These are phyloP conservation scores for Tolypocladium guangdongense DNA, from an alignment of 2,329 filamentous ascomycete species.

Conservation along the genomic window DNA sequence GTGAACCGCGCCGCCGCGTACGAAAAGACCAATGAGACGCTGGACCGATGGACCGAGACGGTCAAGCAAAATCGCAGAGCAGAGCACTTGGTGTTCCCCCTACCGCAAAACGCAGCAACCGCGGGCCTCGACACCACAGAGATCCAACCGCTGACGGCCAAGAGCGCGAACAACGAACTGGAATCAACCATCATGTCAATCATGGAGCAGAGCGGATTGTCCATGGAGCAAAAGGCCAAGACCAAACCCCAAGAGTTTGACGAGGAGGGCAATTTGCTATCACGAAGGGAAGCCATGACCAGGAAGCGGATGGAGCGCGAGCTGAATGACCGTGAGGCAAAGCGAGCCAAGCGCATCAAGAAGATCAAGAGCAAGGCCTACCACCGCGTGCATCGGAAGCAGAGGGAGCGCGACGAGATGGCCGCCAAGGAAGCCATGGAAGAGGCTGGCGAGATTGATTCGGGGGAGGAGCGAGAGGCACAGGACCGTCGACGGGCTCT, in stretches of 20 bases:
- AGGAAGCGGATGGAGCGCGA: slow-evolving; percentile 74
- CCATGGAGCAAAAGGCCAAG: slow-evolving; percentile 33
- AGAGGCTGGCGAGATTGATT: slow-evolving; percentile 49
- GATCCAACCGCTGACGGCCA: slow-evolving; percentile 51
- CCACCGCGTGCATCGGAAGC: slow-evolving; percentile 80
- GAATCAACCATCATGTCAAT: slow-evolving; percentile 82
- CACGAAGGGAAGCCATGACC: slow-evolving; percentile 57
- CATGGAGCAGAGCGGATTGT: slow-evolving; percentile 77
- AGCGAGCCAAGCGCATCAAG: slow-evolving; percentile 84
- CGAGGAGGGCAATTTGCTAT: slow-evolving; percentile 61
- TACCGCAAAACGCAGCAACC: slow-evolving; percentile 58
- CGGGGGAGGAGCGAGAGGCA: slow-evolving; percentile 53
- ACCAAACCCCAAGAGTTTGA: slow-evolving; percentile 51
- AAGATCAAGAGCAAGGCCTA: slow-evolving; percentile 99
- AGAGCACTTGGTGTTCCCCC: slow-evolving; percentile 80
- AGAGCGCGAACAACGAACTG: slow-evolving; percentile 63
- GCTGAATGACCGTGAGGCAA: slow-evolving; percentile 77
- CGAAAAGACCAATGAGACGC: slow-evolving; percentile 80
- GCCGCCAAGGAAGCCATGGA: slow-evolving; percentile 40
- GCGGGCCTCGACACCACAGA: slow-evolving; percentile 50
- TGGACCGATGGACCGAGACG: slow-evolving; percentile 87
- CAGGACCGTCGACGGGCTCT: slow-evolving; percentile 67
- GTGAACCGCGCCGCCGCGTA: slow-evolving; percentile 75
- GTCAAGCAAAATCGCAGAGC: slow-evolving; percentile 89
- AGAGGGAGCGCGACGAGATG: slow-evolving; percentile 42